These are phyloP conservation scores for Coccomyxa subellipsoidea DNA, from an alignment of 163 green algal genomes.

Conservation along the genomic window DNA sequence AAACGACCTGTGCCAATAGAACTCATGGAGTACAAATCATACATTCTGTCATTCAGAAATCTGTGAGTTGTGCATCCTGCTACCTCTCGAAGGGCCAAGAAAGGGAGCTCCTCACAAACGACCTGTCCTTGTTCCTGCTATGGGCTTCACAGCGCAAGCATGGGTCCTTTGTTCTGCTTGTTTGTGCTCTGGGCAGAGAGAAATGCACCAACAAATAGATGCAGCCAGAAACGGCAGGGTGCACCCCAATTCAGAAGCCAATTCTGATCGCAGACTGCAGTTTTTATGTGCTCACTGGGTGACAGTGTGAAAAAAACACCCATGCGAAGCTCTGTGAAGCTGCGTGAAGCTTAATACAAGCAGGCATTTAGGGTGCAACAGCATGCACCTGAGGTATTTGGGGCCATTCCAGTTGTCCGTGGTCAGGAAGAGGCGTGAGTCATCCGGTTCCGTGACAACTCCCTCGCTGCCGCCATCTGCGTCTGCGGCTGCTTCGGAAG, in stretches of 20 bases:
- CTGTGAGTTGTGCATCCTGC: not conserved
- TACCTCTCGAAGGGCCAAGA: not conserved
- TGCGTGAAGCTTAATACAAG: too few relatives aligned
- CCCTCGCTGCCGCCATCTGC: not conserved
- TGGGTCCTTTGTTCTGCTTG: too few relatives aligned
- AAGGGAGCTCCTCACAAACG: not conserved
- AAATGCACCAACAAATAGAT: not conserved
- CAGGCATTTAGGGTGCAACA: too few relatives aligned
- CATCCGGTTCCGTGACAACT: not conserved
- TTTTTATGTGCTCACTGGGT: too few relatives aligned
- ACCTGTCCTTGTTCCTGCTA: not conserved
- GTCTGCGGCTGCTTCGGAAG: not conserved
- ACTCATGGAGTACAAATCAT: not conserved
- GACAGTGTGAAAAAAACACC: too few relatives aligned
- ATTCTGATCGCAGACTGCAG: too few relatives aligned
- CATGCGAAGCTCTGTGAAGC: too few relatives aligned
- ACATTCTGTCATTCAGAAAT: not conserved
- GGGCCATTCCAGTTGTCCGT: constrained; percentile 3
- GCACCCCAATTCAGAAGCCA: too few relatives aligned
- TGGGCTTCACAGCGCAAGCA: too few relatives aligned
- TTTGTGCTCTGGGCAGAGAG: not conserved
- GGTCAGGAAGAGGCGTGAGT: constrained; percentile 12
- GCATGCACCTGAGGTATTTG: constrained; percentile 18
- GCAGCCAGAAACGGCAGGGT: too few relatives aligned
- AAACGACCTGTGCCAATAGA: constrained; percentile 12